Percentiles rank a stretch among this genome's conserved stretches.
Evolutionary conservation across 1,284 basidiomycete species (phyloP).

Genomic region (Papiliotrema flavescens): DNA sequence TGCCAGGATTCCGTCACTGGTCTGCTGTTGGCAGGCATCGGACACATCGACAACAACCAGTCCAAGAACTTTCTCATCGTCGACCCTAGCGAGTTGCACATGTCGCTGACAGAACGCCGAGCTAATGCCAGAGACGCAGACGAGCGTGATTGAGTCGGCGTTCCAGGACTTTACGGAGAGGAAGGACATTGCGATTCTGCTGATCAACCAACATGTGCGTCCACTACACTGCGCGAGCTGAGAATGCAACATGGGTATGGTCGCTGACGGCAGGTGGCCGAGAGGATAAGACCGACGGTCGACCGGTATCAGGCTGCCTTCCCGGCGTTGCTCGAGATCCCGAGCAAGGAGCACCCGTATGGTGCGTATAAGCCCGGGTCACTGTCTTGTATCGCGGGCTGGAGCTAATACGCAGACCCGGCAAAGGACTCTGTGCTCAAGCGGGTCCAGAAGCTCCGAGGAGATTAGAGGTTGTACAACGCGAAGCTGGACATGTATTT

Average conservation of each 20-base stretch:
- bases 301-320: slow-evolving; percentile 95
- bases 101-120: neutral
- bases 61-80: slow-evolving; percentile 96
- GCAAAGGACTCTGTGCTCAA: slow-evolving; percentile 96
- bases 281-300: slow-evolving; percentile 91
- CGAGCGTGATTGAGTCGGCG: slow-evolving; percentile 77
- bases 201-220: slow-evolving; percentile 94
- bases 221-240: no score
- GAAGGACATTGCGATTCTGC: slow-evolving; percentile 87
- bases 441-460: slow-evolving; percentile 93
- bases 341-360: slow-evolving; percentile 70
- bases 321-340: slow-evolving; percentile 95
- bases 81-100: slow-evolving; percentile 66
- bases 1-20: slow-evolving; percentile 92
- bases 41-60: slow-evolving; percentile 79
- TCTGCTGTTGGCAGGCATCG: slow-evolving; percentile 83
- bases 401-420: slow-evolving; percentile 63
- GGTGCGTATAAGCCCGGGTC: slow-evolving; percentile 54
- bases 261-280: slow-evolving; percentile 67
- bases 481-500: neutral
- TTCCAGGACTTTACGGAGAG: slow-evolving; percentile 91
- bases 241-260: no score
- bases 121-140: slow-evolving; percentile 68
- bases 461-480: slow-evolving; percentile 57
- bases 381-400: neutral